These are phyloP conservation scores for Erigeron canadensis DNA, from an alignment of 129 eudicot genomes.

Conservation along the genomic window DNA sequence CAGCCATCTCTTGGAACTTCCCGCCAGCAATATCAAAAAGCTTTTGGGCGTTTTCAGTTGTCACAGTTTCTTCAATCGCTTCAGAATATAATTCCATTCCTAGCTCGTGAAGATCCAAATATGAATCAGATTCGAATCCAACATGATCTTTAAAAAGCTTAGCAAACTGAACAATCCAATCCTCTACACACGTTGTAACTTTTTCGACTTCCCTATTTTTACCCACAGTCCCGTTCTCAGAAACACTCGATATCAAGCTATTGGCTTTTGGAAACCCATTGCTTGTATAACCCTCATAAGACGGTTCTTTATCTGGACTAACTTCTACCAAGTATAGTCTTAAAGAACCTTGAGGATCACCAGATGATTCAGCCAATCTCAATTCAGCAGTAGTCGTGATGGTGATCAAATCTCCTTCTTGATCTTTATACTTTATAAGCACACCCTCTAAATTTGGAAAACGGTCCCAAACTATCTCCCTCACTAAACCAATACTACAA, in stretches of 20 bases:
- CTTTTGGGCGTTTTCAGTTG: constrained; percentile 72
- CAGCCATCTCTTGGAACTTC: constrained; percentile 94
- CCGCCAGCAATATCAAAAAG: constrained; percentile 76
- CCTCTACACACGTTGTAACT: constrained; percentile 57
- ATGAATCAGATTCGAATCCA: constrained; percentile 84
- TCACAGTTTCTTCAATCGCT: constrained; percentile 87
- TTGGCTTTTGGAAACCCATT: constrained; percentile 29
- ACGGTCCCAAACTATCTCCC: constrained; percentile 79
- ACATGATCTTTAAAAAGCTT: constrained; percentile 82
- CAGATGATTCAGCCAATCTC: constrained; percentile 68
- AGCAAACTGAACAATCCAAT: constrained; percentile 93
- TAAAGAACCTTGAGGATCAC: constrained; percentile 56
- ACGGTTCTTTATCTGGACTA: constrained; percentile 77
- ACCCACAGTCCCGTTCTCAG: constrained; percentile 38
- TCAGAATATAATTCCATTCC: constrained; percentile 90
- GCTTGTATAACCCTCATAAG: constrained; percentile 46
- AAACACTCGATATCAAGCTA: constrained; percentile 31
- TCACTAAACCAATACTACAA: constrained; percentile 61
- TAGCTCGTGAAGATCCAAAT: constrained; percentile 82
- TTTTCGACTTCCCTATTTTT: constrained; percentile 36
- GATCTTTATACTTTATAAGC: constrained; percentile 81
- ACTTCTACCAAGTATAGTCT: constrained; percentile 74
- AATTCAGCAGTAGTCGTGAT: constrained; percentile 87
- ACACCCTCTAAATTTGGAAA: constrained; percentile 83
- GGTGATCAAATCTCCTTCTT: constrained; percentile 90